Evolutionary conservation across 805 yeast species (phyloP).

Genomic region (Lipomyces starkeyi): DNA sequence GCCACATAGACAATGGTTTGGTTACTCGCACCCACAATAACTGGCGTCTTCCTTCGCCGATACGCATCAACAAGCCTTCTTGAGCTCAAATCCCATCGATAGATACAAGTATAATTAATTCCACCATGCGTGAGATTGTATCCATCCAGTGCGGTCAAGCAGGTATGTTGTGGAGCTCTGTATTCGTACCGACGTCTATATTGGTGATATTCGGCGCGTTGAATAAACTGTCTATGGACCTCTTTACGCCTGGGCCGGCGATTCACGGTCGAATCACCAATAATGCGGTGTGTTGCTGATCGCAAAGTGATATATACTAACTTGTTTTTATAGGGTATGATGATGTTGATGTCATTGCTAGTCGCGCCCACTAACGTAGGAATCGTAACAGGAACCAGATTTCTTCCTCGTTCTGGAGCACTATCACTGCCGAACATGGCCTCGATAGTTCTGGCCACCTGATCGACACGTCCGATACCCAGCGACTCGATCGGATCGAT

Average conservation of each 20-base stretch:
- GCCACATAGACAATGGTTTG: not conserved
- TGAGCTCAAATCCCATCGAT: not conserved
- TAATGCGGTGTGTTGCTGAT: not conserved
- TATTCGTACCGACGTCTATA: conserved; percentile 7
- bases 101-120: not conserved
- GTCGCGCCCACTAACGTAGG: not conserved
- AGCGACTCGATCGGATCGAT: conserved; percentile 60
- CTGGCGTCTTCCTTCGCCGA: not conserved
- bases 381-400: conserved; percentile 47
- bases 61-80: not conserved
- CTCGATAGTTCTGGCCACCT: conserved; percentile 47
- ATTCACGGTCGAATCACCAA: not conserved
- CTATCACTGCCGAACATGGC: conserved; percentile 51
- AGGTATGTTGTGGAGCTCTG: conserved; percentile 41
- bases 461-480: conserved; percentile 44
- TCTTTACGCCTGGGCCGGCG: not conserved
- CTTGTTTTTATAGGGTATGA: not conserved
- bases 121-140: conserved; percentile 51
- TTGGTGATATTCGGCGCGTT: not conserved
- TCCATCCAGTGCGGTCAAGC: conserved; percentile 55
- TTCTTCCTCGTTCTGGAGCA: conserved; percentile 51
- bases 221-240: not conserved
- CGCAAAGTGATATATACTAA: not conserved
- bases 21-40: not conserved
- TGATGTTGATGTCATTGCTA: not conserved